Base-by-base conservation (phyloP, 345 rosid genomes). In the Salix koriyanagi region DNA sequence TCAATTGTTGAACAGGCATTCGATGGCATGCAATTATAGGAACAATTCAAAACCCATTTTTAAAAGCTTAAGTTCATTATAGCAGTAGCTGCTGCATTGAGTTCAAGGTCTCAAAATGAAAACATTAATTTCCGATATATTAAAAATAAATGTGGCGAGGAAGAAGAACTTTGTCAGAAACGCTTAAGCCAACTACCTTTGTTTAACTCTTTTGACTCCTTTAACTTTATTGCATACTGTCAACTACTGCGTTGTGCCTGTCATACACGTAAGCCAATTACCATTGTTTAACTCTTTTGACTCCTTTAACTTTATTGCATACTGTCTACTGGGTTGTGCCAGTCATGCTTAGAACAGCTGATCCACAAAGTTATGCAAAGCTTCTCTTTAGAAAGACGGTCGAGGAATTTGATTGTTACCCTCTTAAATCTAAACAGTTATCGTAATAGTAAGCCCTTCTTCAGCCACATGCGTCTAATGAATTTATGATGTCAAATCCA, bases 291-390 rank as follows among this genome's bases (percentile, higher is more conserved):
- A 39, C 6, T 25, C 46, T 65, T 74, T 75, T 65, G 36, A 48
- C 46, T 46, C 46, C n/a, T 19, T 36, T n/a, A 46, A 14, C 46
- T 65, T 74, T 9, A 65, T 10, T 10, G 21, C 18, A 48, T 42
- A 16, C 39, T 42, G 28, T 44, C 34, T 66, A 23, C 30, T 34
- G 36, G 1, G 6, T 34, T 4, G 36, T 34, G 36, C 26, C 14
- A 15, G 70, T 8, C 30, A 66, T 75, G 64, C 67, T 74, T 13
- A 28, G 48, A 68, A 44, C 7, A 64, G 69, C n/a, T 73, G 56
- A 7, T 25, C 41, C 58, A 12, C 16, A 41, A 41, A 41, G 61
- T 18, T 44, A 23, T 26, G 76, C 37, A 30, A 16, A 64, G 28
- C 2, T n/a, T 58, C 18, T 32, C 19, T 65, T 4, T 21, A 48